These are phyloP conservation scores for Sphaerulina vaccinii DNA, from an alignment of 2,329 filamentous ascomycete species.

Conservation along the genomic window DNA sequence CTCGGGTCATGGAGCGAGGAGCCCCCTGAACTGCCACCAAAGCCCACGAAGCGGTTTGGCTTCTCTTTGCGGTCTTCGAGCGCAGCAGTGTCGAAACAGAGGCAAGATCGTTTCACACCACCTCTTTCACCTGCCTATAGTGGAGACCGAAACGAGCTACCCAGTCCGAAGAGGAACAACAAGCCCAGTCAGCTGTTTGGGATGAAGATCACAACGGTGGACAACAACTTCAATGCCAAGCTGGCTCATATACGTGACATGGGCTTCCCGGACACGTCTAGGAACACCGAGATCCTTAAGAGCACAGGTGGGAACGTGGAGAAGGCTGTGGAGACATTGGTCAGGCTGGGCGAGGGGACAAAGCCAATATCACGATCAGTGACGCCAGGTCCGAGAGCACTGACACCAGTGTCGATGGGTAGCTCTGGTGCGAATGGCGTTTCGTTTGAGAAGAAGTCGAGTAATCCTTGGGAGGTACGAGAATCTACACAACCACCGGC, in stretches of 20 bases:
- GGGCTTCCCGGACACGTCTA: slow-evolving; percentile 82
- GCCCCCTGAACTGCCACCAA: slow-evolving; percentile 59
- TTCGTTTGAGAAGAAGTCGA: slow-evolving; percentile 40
- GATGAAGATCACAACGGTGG: slow-evolving; percentile 53
- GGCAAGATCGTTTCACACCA: slow-evolving; percentile 43
- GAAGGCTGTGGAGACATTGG: slow-evolving; percentile 77
- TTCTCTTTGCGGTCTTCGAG: slow-evolving; percentile 68
- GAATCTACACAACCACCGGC: slow-evolving; percentile 36
- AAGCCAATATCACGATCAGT: slow-evolving; percentile 39
- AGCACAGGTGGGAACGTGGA: slow-evolving; percentile 83
- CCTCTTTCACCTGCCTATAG: slow-evolving; percentile 38
- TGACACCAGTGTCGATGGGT: slow-evolving; percentile 48
- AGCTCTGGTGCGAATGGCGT: slow-evolving; percentile 47
- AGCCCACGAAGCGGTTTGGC: slow-evolving; percentile 60
- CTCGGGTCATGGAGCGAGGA: slow-evolving; percentile 51
- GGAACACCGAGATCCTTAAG: slow-evolving; percentile 78
- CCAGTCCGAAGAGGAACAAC: slow-evolving; percentile 44
- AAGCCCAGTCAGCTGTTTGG: slow-evolving; percentile 52
- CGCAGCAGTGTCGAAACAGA: slow-evolving; percentile 64
- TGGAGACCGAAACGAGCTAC: slow-evolving; percentile 28
- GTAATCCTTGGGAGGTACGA: slow-evolving; percentile 48
- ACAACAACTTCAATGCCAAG: slow-evolving; percentile 71
- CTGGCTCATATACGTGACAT: slow-evolving; percentile 77
- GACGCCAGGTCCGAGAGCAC: slow-evolving; percentile 33
- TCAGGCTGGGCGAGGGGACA: slow-evolving; percentile 73